Evolutionary conservation across 257 asterid genomes (phyloP).

Genomic region (Mentha longifolia): DNA sequence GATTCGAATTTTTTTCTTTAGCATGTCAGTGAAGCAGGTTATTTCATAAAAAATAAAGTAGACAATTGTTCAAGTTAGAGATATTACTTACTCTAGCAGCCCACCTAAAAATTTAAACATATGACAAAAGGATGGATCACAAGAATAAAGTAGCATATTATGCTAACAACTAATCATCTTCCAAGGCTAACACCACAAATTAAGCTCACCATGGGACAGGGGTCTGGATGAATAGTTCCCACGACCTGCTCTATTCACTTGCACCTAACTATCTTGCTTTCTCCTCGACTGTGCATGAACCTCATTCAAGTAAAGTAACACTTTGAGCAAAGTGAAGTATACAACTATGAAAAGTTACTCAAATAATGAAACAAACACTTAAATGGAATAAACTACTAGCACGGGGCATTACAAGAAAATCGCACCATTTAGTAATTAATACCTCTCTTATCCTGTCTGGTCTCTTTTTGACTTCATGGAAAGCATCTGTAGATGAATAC

Average conservation of each 20-base stretch:
- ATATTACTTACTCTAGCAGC: neutral
- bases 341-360: neutral
- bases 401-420: neutral
- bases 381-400: neutral
- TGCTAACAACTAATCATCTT: too few relatives aligned
- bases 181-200: conserved; percentile 13
- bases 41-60: neutral
- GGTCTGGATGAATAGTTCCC: conserved; percentile 60
- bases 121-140: neutral
- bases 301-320: conserved; percentile 44
- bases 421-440: conserved; percentile 16
- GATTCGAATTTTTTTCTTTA: neutral
- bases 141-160: too few relatives aligned
- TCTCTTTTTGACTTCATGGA: conserved; percentile 83
- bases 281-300: conserved; percentile 59
- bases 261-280: conserved; percentile 61
- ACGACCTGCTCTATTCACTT: conserved; percentile 63
- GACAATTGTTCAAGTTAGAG: conserved; percentile 3
- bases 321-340: neutral
- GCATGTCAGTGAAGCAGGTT: conserved; percentile 16
- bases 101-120: neutral
- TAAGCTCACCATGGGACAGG: conserved; percentile 55
- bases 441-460: conserved; percentile 85
- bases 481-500: conserved; percentile 63
- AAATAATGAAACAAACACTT: neutral